Base-by-base conservation (phyloP, 2,329 filamentous ascomycete species). In the Monosporascus cannonballus region DNA sequence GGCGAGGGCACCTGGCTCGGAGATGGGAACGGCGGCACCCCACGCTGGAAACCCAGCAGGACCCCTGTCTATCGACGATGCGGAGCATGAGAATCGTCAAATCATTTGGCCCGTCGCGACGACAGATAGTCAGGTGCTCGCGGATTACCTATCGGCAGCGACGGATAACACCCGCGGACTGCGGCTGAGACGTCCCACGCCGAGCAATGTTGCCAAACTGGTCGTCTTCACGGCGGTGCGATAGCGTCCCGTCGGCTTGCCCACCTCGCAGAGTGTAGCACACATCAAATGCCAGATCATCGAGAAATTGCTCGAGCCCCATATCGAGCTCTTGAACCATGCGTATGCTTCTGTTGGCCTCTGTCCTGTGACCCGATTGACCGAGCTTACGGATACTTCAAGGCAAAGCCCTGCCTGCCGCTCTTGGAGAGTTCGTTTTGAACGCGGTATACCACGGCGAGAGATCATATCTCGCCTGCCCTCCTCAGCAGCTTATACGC, bases 21-120 rank as follows among this genome's bases (percentile, higher is more conserved):
- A 4, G n/a, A 22, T 39, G 3, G 20, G 37, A n/a, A 38, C 25
- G 37, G 37, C 37, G n/a, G n/a, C 37, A 3, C 15, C 6, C 37
- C 15, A 17, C 37, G 37, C 37, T 15, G n/a, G n/a, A 36, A 38
- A 36, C 41, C 20, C 53, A 51, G 38, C 45, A 45, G 38, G 53
- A 38, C 52, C 54, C 48, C 53, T 54, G 22, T 56, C 51, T 22
- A 63, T 63, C 42, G 71, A 70, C 54, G 72, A 71, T 50, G 67
- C 68, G 51, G 60, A 46, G 56, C 59, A 54, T 50, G 67, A 74
- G 27, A 75, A 73, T 55, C 71, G 74, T 3, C 77, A 83, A 57
- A 83, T 85, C 53, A 75, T 85, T 49, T 80, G 82, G 0, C 81
- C 81, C 0, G 78, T 80, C 6, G 75, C 79, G 6, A 81, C 79